phyloP scores from a whole-genome alignment of 2,329 filamentous ascomycete genomes.

The Sporothrix humicola region DNA sequence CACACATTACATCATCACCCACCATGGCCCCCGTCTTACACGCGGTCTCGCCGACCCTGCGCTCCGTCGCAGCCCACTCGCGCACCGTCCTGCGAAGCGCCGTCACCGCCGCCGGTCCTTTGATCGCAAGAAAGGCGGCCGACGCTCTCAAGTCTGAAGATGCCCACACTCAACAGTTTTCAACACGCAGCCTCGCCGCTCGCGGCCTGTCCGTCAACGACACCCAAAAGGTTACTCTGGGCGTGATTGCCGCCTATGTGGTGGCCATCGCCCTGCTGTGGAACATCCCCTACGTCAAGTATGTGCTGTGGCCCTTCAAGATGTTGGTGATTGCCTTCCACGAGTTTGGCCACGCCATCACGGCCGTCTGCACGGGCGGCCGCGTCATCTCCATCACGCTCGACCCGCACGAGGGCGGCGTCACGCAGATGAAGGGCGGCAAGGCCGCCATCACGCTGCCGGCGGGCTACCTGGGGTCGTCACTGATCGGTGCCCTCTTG shows the following conservation, averaged over 20 bases:
- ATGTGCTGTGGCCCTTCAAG: conserved; percentile 83
- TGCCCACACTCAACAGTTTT: not conserved
- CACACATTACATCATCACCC: not conserved
- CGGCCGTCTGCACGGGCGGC: conserved; percentile 73
- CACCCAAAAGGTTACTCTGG: conserved; percentile 73
- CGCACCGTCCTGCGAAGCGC: conserved; percentile 32
- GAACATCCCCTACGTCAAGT: conserved; percentile 78
- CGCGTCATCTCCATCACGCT: conserved; percentile 65
- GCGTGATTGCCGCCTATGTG: conserved; percentile 62
- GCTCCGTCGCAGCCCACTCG: conserved; percentile 33
- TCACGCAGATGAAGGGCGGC: conserved; percentile 77
- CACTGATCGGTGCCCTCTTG: conserved; percentile 75
- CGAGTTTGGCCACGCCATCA: conserved; percentile 77
- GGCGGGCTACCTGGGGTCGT: conserved; percentile 78
- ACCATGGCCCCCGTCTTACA: conserved; percentile 35
- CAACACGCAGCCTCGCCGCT: conserved; percentile 11
- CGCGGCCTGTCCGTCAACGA: conserved; percentile 61
- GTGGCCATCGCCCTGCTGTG: conserved; percentile 77
- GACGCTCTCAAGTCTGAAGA: conserved; percentile 22
- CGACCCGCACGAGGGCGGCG: conserved; percentile 77
- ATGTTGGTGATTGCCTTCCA: conserved; percentile 87
- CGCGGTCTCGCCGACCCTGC: conserved; percentile 30
- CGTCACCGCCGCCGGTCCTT: conserved; percentile 33
- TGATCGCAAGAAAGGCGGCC: conserved; percentile 32
- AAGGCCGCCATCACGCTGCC: conserved; percentile 73